These are phyloP conservation scores for Podospora comata DNA, from an alignment of 495 filamentous ascomycete genomes.

Conservation along the genomic window DNA sequence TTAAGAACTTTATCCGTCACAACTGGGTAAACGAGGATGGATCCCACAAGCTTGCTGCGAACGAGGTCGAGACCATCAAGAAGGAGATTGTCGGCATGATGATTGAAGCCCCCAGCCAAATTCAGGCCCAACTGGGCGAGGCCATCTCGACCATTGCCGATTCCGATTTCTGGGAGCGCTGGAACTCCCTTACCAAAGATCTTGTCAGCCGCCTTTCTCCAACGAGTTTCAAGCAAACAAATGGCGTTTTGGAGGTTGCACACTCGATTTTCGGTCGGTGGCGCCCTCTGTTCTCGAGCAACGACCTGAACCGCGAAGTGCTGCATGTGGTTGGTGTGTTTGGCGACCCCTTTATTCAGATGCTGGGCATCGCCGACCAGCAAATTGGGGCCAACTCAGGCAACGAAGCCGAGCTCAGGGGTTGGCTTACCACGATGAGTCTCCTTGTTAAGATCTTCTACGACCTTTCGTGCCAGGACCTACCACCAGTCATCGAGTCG, in stretches of 20 bases:
- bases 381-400: slow-evolving; percentile 71
- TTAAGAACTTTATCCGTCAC: slow-evolving; percentile 95
- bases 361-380: slow-evolving; percentile 72
- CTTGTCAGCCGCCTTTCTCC: slow-evolving; percentile 81
- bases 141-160: slow-evolving; percentile 96
- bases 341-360: slow-evolving; percentile 70
- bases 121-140: slow-evolving; percentile 92
- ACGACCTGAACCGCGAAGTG: slow-evolving; percentile 87
- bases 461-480: slow-evolving; percentile 93
- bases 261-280: slow-evolving; percentile 98
- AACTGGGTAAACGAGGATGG: slow-evolving; percentile 82
- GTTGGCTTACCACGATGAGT: slow-evolving; percentile 77
- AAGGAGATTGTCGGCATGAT: slow-evolving; percentile 91
- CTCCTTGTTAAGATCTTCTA: slow-evolving; percentile 87
- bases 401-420: slow-evolving; percentile 68
- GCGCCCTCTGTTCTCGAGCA: slow-evolving; percentile 87
- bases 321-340: slow-evolving; percentile 89
- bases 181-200: slow-evolving; percentile 87
- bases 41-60: slow-evolving; percentile 73
- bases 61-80: slow-evolving; percentile 87
- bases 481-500: slow-evolving; percentile 89
- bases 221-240: slow-evolving; percentile 74
- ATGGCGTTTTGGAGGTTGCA: slow-evolving; percentile 91
- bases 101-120: slow-evolving; percentile 80
- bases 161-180: slow-evolving; percentile 93